These are phyloP conservation scores for Alternaria ethzedia DNA, from an alignment of 2,329 filamentous ascomycete species.

Conservation along the genomic window DNA sequence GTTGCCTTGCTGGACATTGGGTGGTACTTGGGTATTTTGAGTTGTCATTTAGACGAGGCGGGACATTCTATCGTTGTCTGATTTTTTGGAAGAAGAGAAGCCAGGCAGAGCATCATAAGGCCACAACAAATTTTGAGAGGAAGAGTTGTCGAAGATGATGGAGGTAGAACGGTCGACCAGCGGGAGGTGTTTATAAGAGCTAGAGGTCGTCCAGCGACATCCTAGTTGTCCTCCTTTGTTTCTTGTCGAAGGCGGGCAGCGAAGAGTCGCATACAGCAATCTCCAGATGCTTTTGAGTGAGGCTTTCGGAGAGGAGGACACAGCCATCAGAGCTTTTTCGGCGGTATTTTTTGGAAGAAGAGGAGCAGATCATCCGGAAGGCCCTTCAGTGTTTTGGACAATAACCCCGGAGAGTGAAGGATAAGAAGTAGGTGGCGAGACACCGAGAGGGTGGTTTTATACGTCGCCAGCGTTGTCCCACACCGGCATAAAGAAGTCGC, in stretches of 20 bases:
- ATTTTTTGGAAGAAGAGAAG: not conserved
- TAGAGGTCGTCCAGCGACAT: not conserved
- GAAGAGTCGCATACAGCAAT: not conserved
- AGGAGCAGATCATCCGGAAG: not conserved
- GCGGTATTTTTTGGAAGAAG: not conserved
- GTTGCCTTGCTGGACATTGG: too few relatives aligned
- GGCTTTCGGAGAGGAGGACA: not conserved
- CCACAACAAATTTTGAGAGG: not conserved
- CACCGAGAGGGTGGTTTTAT: not conserved
- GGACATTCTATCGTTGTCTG: too few relatives aligned
- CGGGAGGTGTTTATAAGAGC: not conserved
- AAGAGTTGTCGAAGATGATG: not conserved
- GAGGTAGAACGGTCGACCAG: not conserved
- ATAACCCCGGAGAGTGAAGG: not conserved
- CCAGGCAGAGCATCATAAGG: not conserved
- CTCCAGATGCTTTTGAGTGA: not conserved
- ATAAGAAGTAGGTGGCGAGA: not conserved
- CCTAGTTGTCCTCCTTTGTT: too few relatives aligned
- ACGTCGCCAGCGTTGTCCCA: not conserved
- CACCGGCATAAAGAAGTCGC: too few relatives aligned
- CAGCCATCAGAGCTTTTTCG: not conserved
- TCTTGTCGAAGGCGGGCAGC: not conserved
- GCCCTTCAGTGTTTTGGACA: not conserved
- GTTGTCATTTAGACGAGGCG: not conserved
- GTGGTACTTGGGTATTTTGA: not conserved